Conservation (phyloP, 2,329 filamentous ascomycete genomes). For the Xylariaceae sp. region DNA sequence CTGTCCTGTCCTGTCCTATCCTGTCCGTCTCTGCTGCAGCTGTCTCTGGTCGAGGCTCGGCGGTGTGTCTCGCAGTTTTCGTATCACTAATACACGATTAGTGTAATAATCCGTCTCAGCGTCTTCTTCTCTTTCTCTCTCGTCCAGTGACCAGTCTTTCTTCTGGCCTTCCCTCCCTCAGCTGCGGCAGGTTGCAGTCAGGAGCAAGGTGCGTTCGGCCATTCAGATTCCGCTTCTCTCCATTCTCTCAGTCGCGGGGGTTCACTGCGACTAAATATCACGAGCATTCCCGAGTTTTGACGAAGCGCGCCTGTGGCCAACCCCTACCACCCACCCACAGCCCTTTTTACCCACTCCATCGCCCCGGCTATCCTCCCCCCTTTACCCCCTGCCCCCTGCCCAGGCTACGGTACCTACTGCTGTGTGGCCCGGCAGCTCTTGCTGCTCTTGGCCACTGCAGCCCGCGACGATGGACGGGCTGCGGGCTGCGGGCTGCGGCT, state of each 20-base stretch:
- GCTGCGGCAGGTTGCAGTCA: slow-evolving; percentile 7
- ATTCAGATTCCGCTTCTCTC: slow-evolving; percentile 27
- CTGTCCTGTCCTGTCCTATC: neutral
- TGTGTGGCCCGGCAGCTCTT: neutral
- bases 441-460: neutral
- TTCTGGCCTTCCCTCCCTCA: slow-evolving; percentile 21
- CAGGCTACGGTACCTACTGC: too few species aligned
- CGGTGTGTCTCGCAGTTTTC: neutral
- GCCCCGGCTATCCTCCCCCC: neutral
- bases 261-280: slow-evolving; percentile 21
- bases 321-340: neutral
- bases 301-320: neutral
- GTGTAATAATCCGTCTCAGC: too few species aligned
- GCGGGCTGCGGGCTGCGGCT: neutral
- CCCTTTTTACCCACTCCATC: neutral
- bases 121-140: neutral
- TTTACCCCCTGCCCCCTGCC: neutral
- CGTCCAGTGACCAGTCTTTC: slow-evolving; percentile 9
- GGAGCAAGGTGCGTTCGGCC: slow-evolving; percentile 24
- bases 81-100: too few species aligned
- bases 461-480: neutral
- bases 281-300: neutral
- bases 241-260: slow-evolving; percentile 18
- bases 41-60: neutral
- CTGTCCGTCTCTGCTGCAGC: neutral